These are phyloP conservation scores for Trypethelium eluteriae DNA, from an alignment of 495 filamentous ascomycete species.

Conservation along the genomic window DNA sequence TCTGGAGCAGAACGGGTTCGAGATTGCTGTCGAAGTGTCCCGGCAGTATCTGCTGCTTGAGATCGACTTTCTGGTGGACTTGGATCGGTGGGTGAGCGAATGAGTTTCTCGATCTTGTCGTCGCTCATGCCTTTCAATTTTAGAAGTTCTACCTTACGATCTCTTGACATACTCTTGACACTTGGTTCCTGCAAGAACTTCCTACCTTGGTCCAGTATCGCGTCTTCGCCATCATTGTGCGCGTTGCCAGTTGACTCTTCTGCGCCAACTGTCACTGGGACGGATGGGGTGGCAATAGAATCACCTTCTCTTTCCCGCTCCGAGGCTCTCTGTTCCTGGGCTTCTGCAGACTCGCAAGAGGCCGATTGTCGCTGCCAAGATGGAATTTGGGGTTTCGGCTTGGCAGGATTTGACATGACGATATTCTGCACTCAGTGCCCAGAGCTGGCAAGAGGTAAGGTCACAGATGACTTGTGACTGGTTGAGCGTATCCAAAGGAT, in stretches of 20 bases:
- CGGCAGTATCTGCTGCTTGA: not conserved
- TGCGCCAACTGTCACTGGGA: not conserved
- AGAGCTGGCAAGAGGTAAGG: not conserved
- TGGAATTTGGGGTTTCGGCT: constrained; percentile 34
- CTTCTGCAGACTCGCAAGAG: not conserved
- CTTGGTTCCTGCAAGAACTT: constrained; percentile 73
- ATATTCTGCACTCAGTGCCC: not conserved
- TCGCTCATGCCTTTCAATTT: constrained; percentile 66
- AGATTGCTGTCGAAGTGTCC: not conserved
- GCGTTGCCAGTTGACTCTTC: not conserved
- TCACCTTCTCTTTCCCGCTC: not conserved
- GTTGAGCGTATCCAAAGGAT: too few relatives aligned
- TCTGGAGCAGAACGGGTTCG: constrained; percentile 37
- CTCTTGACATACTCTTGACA: constrained; percentile 60
- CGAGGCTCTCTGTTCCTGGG: not conserved
- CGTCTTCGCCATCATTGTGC: constrained; percentile 14
- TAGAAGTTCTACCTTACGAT: constrained; percentile 71
- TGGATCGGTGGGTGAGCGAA: not conserved
- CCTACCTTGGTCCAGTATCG: constrained; percentile 58
- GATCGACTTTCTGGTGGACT: not conserved
- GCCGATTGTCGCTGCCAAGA: constrained; percentile 38
- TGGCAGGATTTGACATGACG: not conserved
- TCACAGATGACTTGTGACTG: too few relatives aligned
- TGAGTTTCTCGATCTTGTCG: constrained; percentile 58
- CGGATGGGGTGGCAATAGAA: not conserved